Percentiles rank a stretch among this genome's conserved stretches.
These are phyloP conservation scores for Aspergillus affinis DNA, from an alignment of 495 filamentous ascomycete genomes.

Conservation along the genomic window DNA sequence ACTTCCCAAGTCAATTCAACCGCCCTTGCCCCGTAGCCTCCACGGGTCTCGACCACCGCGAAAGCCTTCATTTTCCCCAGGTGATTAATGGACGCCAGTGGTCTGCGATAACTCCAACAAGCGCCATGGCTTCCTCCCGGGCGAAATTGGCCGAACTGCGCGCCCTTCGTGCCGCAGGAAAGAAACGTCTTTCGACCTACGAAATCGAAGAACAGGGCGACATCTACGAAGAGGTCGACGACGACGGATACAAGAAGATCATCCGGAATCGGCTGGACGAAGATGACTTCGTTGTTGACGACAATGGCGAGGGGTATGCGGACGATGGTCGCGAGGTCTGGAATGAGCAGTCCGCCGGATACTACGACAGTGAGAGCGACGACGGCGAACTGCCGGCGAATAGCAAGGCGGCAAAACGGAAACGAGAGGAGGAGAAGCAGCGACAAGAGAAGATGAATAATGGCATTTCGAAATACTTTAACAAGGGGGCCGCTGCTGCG, in stretches of 20 bases:
- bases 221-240: slow-evolving; percentile 95
- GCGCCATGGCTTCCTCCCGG: slow-evolving; percentile 38
- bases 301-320: slow-evolving; percentile 90
- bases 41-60: slow-evolving; percentile 1
- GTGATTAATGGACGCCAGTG: slow-evolving; percentile 15
- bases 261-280: slow-evolving; percentile 84
- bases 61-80: background rate
- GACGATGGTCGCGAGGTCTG: slow-evolving; percentile 98
- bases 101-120: slow-evolving; percentile 9
- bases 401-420: slow-evolving; percentile 78
- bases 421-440: slow-evolving; percentile 85
- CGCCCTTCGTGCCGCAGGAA: slow-evolving; percentile 82
- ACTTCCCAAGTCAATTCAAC: slow-evolving; percentile 5
- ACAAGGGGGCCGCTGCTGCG: slow-evolving; percentile 60
- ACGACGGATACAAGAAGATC: slow-evolving; percentile 95
- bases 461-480: slow-evolving; percentile 93
- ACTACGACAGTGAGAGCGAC: slow-evolving; percentile 67
- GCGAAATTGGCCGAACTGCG: slow-evolving; percentile 73
- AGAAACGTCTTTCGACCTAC: slow-evolving; percentile 87
- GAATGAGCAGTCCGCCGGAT: slow-evolving; percentile 62
- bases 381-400: slow-evolving; percentile 64
- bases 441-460: slow-evolving; percentile 84
- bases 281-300: slow-evolving; percentile 96
- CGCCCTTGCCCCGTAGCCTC: slow-evolving; percentile 16
- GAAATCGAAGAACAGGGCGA: slow-evolving; percentile 79